Base-by-base conservation (phyloP, 2,329 filamentous ascomycete species). In the Aphanocladium album region DNA sequence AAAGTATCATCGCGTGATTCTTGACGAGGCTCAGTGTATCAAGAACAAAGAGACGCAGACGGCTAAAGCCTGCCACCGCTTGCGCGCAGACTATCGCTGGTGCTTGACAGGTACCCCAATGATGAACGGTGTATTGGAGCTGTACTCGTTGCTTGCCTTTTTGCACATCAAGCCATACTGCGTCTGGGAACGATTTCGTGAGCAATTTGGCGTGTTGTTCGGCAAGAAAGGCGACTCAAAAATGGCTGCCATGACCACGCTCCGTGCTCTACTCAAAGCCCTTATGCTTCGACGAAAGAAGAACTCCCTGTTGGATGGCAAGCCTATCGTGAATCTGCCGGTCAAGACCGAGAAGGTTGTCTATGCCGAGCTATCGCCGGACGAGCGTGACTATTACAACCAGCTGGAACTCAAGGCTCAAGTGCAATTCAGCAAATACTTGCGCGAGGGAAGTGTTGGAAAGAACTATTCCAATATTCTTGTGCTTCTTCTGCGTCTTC, bases 11-110 rank as follows among this genome's bases (percentile, higher is more conserved):
- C 86, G 92, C 5, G 77, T 96, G n/a, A 88, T 96, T 21, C 79
- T 96, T 3, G 91, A 96, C 64, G 91, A 96, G 76, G 91, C 90
- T 0, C 92, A 96, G 67, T 87, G 79, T 14, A 93, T 96, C 65
- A 86, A 93, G 27, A 96, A 96, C 65, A 85, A 86, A 9, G 81
- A 83, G 30, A 89, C 91, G 0, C 89, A 89, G 69, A 85, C 83
- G 30, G 85, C 91, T 1, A 79, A 88, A 61, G 90, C 91, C 1
- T 89, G 87, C 14, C 85, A 80, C 60, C 79, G 77, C 49, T 73
- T 96, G 11, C 77, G 80, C 46, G 87, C 91, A 1, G 82, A 84
- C 21, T 90, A 89, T 47, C 82, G 89, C 66, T 96, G 92, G 92
- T 87, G 88, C 2, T 75, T 95, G 23, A 91, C 89, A 0, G 91